Evolutionary conservation across 2,329 filamentous ascomycete genomes (phyloP), one percentile per base, ranked within the genome.

Genomic region (Hymenoscyphus scutula): DNA sequence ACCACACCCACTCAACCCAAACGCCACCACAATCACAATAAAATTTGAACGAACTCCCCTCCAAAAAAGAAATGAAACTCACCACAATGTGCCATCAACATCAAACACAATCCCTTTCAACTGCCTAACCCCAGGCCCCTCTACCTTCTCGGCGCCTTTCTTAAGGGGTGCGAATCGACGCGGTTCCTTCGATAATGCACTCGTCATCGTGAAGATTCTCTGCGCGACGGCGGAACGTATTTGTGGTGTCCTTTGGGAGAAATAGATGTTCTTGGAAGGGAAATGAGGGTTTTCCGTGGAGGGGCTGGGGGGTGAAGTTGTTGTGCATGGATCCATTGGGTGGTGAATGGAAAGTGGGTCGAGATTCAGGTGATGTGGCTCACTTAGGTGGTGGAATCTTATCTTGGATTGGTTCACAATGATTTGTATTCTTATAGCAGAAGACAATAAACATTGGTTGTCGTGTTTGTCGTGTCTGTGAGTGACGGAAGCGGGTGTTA

Each of bases 41-140:
- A 29, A n/a, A 30, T 53, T 11, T 23, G 48, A 30, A 58, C 34
- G 13, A 56, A 17, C 8, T 10, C 23, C 1, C 4, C 2, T 17
- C 13, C 25, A 29, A 17, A 45, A 38, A 45, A 56, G 56, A 51
- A 62, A 10, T 7, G 54, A 62, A 48, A 48, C 87, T 78, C 77
- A 96, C 93, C 89, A 97, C 64, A 98, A 77, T 27, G 94, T 99
- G 3, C 94, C 94, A 76, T 99, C 94, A 66, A 99, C 91, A 77
- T 99, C 94, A 77, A 98, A 98, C 15, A 98, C 82, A 1, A 89
- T 77, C 3, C 87, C 87, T 64, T 80, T 80, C 30, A 89, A 75
- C 62, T 73, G 78, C 1, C 82, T 82, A 8, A 48, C 41, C 25
- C 61, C 45, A 8, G 74, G 70, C 5, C 75, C 67, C 11, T 64